Percentiles rank a stretch among this genome's conserved stretches.
These are phyloP conservation scores for Pueraria montana DNA, from an alignment of 306 rosid species.

Conservation along the genomic window DNA sequence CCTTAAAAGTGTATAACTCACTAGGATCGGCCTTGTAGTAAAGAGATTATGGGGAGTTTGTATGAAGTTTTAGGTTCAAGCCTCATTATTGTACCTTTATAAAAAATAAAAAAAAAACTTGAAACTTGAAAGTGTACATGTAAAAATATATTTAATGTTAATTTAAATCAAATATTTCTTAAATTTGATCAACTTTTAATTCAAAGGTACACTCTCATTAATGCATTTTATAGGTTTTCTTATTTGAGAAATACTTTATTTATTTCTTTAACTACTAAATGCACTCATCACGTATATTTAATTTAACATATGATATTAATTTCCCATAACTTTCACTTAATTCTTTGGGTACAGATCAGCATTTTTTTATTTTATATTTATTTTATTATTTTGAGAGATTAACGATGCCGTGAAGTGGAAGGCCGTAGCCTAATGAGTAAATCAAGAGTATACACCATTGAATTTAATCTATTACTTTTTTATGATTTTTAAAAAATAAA, in stretches of 20 bases:
- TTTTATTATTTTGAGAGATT: conserved; percentile 12
- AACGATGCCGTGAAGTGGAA: conserved; percentile 14
- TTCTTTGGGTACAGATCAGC: neutral
- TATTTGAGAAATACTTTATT: neutral
- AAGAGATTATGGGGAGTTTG: too few species aligned
- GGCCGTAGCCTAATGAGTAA: neutral
- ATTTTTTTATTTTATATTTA: neutral
- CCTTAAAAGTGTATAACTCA: too few species aligned
- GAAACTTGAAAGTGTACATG: too few species aligned
- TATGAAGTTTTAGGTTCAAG: too few species aligned
- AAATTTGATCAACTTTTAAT: neutral
- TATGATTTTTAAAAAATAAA: neutral
- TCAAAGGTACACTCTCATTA: neutral
- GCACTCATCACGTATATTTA: neutral
- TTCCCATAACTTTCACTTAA: neutral
- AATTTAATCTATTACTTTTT: neutral
- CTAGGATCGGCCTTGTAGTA: too few species aligned
- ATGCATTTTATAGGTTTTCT: neutral
- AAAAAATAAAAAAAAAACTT: too few species aligned
- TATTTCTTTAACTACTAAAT: neutral
- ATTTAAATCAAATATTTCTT: neutral
- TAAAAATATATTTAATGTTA: neutral
- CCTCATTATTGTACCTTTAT: too few species aligned
- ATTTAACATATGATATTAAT: neutral
- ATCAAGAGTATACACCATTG: neutral